phyloP scores from a whole-genome alignment of 1,139 yeast species.

The Kurtzmaniella quercitrusa region DNA sequence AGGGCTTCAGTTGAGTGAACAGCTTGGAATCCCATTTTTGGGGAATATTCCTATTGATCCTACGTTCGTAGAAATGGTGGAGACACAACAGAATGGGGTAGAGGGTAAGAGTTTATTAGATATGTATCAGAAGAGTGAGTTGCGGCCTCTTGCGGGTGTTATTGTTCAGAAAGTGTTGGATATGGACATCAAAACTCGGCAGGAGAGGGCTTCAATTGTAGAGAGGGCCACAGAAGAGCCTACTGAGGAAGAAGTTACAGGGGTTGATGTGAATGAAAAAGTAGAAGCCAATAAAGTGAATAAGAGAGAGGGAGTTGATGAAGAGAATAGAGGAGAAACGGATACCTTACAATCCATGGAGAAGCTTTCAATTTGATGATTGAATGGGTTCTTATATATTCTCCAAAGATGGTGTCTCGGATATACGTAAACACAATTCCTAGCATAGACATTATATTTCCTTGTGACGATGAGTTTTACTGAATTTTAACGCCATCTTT shows the following conservation, averaged over 20 bases:
- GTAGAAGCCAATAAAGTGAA: background rate
- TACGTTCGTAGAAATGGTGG: slow-evolving; percentile 78
- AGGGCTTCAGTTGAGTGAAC: slow-evolving; percentile 67
- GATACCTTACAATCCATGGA: too few relatives aligned
- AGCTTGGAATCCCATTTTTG: slow-evolving; percentile 59
- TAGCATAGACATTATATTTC: too few relatives aligned
- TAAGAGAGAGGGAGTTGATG: too few relatives aligned
- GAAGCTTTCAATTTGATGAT: too few relatives aligned
- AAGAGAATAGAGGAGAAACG: too few relatives aligned
- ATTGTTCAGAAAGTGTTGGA: slow-evolving; percentile 46
- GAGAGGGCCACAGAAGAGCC: background rate
- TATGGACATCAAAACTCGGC: slow-evolving; percentile 13
- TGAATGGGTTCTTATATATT: too few relatives aligned
- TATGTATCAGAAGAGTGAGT: slow-evolving; percentile 32
- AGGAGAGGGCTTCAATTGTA: background rate
- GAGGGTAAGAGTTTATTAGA: slow-evolving; percentile 25
- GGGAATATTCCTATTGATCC: slow-evolving; percentile 96
- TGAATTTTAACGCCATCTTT: too few relatives aligned
- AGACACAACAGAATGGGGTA: slow-evolving; percentile 40
- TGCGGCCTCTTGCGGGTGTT: slow-evolving; percentile 46
- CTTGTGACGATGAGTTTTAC: too few relatives aligned
- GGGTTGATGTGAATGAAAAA: background rate
- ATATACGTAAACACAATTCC: too few relatives aligned
- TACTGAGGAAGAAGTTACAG: background rate
- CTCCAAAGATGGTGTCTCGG: too few relatives aligned